A percentile compares a stretch with the other conserved stretches of the same genome.
These are phyloP conservation scores for Avena insularis DNA, from an alignment of 176 grass and related monocot genomes.

Conservation along the genomic window DNA sequence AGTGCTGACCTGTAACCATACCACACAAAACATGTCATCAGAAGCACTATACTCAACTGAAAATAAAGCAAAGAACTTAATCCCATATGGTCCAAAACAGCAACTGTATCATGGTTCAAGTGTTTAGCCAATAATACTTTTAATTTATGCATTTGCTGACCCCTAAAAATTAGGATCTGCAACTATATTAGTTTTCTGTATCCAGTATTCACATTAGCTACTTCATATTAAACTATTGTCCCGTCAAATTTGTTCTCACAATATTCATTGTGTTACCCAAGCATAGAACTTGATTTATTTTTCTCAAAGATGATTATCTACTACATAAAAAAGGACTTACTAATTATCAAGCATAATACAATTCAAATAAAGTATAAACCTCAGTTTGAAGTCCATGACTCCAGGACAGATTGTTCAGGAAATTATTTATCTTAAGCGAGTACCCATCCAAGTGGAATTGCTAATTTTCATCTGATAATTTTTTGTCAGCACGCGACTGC, in stretches of 20 bases:
- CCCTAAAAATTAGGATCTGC: slow-evolving; percentile 34
- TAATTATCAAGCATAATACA: not conserved
- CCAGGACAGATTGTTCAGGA: not conserved
- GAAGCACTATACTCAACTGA: slow-evolving; percentile 11
- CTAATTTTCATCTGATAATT: not conserved
- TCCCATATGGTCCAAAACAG: slow-evolving; percentile 29
- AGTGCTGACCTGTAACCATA: slow-evolving; percentile 67
- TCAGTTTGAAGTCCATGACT: slow-evolving; percentile 2
- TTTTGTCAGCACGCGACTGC: not conserved
- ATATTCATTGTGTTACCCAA: not conserved
- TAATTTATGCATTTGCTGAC: slow-evolving; percentile 2
- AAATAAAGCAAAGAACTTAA: slow-evolving; percentile 24
- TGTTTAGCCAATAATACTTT: not conserved
- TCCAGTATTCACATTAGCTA: slow-evolving; percentile 11
- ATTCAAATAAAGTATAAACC: slow-evolving; percentile 17
- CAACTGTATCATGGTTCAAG: not conserved
- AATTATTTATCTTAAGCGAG: not conserved
- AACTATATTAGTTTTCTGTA: not conserved
- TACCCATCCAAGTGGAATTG: not conserved
- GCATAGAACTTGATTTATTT: slow-evolving; percentile 16
- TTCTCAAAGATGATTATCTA: slow-evolving; percentile 22
- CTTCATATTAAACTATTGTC: not conserved
- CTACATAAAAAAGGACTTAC: not conserved
- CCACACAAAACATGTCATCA: slow-evolving; percentile 34
- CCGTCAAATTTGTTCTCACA: slow-evolving; percentile 1